Conservation (phyloP, 305 asterid species). For the Fraxinus dipetala region DNA sequence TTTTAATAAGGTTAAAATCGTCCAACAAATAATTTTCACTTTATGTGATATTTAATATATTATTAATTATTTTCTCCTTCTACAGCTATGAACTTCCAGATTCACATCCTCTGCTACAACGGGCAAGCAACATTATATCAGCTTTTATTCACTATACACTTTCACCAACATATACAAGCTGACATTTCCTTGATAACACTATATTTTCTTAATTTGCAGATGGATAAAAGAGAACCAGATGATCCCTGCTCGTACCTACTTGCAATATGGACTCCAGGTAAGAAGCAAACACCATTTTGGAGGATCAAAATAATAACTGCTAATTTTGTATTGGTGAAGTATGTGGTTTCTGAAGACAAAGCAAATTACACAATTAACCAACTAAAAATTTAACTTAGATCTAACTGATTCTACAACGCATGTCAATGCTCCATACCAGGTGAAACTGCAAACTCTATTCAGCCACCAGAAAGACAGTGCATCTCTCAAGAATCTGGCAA, state of each 20-base stretch:
- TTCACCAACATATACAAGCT: constrained; percentile 11
- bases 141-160: constrained; percentile 17
- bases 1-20: neutral
- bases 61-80: constrained; percentile 30
- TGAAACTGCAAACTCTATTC: constrained; percentile 78
- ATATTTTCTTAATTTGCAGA: constrained; percentile 46
- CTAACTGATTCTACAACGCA: constrained; percentile 18
- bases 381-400: constrained; percentile 3
- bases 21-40: no score
- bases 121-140: constrained; percentile 53
- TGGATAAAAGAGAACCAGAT: constrained; percentile 88
- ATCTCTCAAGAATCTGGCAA: constrained; percentile 54
- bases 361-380: constrained; percentile 11
- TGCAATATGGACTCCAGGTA: constrained; percentile 81
- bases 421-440: constrained; percentile 49
- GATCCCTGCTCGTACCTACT: constrained; percentile 93
- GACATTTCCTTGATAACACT: constrained; percentile 22
- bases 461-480: constrained; percentile 78
- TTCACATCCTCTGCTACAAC: constrained; percentile 77
- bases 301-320: constrained; percentile 13
- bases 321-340: neutral
- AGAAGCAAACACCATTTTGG: constrained; percentile 3
- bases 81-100: constrained; percentile 97
- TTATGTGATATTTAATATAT: neutral
- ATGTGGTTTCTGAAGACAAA: constrained; percentile 1